Base-by-base conservation (phyloP, 306 rosid species). In the Crotalaria pallida region DNA sequence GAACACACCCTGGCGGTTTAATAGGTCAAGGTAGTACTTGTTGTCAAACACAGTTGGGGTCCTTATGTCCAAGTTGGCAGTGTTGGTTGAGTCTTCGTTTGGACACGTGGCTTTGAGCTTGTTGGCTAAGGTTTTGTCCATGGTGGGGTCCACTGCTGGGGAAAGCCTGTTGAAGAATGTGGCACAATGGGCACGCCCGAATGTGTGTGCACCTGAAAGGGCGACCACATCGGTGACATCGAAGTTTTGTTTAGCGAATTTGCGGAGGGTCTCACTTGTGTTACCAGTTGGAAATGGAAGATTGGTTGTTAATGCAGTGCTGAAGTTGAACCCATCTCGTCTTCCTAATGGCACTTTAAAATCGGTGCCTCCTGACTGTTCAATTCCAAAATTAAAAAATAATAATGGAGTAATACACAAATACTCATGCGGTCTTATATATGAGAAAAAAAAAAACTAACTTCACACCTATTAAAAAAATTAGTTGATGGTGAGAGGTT, bases 161-260 rank as follows among this genome's bases (percentile, higher is more conserved):
- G 83, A 86, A 1, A 88, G 86, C n/a, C 88, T 69, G 7, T 16
- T 13, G 12, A 44, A 51, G 79, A 88, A 86, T 34, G 88, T 70
- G 1, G 7, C 1, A 5, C 92, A 86, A 10, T 86, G 88, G 41
- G 83, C 49, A 0, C 79, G 41, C 2, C 96, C 96, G 0, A 86
- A 80, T 4, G 96, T 86, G 82, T 88, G 96, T 45, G 80, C 89
- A 0, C 96, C 91, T 0, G 88, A 86, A 27, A 88, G 83, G 10
- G 91, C 86, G 0, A 86, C 91, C 0, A 80, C 79, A 1, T 88
- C 89, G 0, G 85, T 80, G 10, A 75, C 71, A 11, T 82, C 74
- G 1, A 88, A 59, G 15, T 71, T 79, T 56, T 82, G 68, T 13
- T 29, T 53, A 7, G 80, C 76, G 0, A 88, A 78, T 0, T 15